Evolutionary conservation across 2,329 filamentous ascomycete species (phyloP), one percentile per base, ranked within the genome.

Genomic region (Amesomyces nigricolor): DNA sequence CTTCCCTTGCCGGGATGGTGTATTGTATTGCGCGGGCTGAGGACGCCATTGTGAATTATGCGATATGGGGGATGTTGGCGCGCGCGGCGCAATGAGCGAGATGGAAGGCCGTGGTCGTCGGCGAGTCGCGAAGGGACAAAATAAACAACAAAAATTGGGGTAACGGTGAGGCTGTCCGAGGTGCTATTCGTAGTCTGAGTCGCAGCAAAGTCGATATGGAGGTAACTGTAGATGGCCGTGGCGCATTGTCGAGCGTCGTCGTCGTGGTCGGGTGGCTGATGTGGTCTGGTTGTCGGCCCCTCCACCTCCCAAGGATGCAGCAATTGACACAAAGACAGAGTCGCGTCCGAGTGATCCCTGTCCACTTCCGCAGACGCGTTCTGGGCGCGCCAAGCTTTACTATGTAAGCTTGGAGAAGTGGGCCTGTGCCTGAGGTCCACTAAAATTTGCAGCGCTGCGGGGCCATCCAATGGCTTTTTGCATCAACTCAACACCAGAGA

Each of bases 1-100:
- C 70, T 54, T 71, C 69, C 46, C 68, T 63, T 22, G 67, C 62
- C 1, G 70, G 67, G 46, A 66, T 64, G 22, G 65, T 65, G 61
- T 68, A 65, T 56, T 65, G 63, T 59, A 63, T 62, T 53, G 59
- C 52, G 58, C 60, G 61, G 39, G 49, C 48, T 5, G 56, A 51
- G 47, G 62, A 59, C 30, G 62, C 61, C 62, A 64, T 65, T 56
- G 30, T 58, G 50, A 43, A 11, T 48, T 40, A n/a, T 30, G 32
- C 5, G 16, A 32, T 14, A 14, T 35, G n/a, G 32, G 39, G 8
- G 38, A 19, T 19, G 22, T 50, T 47, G 30, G 40, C 48, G 51
- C 52, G 22, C 19, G 19, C 8, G 19, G 50, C 46, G 50, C 50
- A 45, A 17, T 19, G 32, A 39, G 10, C 37, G 22, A n/a, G 16